These are phyloP conservation scores for Suillus clintonianus DNA, from an alignment of 768 basidiomycete genomes.

Conservation along the genomic window DNA sequence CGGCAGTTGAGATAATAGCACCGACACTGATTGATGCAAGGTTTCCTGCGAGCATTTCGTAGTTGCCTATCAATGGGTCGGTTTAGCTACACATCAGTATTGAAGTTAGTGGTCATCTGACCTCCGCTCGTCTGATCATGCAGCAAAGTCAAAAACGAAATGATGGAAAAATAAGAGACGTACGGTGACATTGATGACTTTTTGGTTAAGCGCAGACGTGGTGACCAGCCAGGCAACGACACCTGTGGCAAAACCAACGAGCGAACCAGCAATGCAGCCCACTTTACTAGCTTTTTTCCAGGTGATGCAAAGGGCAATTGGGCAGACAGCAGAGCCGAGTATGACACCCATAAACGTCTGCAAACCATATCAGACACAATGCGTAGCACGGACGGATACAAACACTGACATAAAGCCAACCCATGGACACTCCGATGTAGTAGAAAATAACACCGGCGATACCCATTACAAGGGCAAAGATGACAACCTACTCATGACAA, in stretches of 20 bases:
- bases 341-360: slow-evolving; percentile 89
- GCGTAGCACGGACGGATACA: neutral
- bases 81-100: slow-evolving; percentile 2
- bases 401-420: slow-evolving; percentile 81
- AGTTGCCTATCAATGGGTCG: slow-evolving; percentile 36
- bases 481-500: slow-evolving; percentile 47
- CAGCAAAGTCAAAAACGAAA: neutral
- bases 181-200: slow-evolving; percentile 70
- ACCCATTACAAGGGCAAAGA: slow-evolving; percentile 78
- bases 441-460: slow-evolving; percentile 84
- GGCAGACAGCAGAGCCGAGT: slow-evolving; percentile 82
- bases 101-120: slow-evolving; percentile 31
- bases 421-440: slow-evolving; percentile 91
- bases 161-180: slow-evolving; percentile 21
- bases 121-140: slow-evolving; percentile 49
- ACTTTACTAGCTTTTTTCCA: slow-evolving; percentile 86
- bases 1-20: slow-evolving; percentile 67
- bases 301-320: slow-evolving; percentile 83
- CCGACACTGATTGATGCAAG: slow-evolving; percentile 83
- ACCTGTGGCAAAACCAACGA: slow-evolving; percentile 69
- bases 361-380: neutral
- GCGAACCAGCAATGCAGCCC: slow-evolving; percentile 74
- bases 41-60: slow-evolving; percentile 87
- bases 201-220: slow-evolving; percentile 67
- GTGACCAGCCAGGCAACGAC: slow-evolving; percentile 86